phyloP scores from a whole-genome alignment of 148 eudicot species.

The Limonium bicolor region DNA sequence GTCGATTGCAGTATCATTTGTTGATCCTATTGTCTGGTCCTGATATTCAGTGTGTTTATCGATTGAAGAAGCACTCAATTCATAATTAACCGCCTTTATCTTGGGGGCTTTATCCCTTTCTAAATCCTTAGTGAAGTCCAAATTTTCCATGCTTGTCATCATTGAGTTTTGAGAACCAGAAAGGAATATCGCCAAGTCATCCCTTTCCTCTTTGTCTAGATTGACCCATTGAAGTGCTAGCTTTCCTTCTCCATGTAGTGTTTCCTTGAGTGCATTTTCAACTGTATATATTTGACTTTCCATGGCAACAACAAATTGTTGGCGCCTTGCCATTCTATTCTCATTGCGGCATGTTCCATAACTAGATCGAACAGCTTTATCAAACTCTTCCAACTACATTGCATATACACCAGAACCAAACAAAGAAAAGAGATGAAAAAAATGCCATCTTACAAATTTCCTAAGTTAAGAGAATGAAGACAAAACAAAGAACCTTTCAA shows the following conservation, averaged over 20 bases:
- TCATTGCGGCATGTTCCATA: constrained; percentile 49
- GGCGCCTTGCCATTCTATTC: constrained; percentile 43
- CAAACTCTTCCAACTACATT: constrained; percentile 81
- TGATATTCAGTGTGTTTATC: constrained; percentile 7
- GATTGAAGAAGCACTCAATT: constrained; percentile 10
- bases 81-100: constrained; percentile 13
- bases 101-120: constrained; percentile 9
- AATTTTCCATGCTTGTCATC: no score
- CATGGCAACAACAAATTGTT: constrained; percentile 62
- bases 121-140: constrained; percentile 8
- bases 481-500: neutral
- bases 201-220: constrained; percentile 71
- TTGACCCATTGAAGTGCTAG: constrained; percentile 65
- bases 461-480: no score
- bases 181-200: constrained; percentile 77
- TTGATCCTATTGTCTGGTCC: constrained; percentile 7
- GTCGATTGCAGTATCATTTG: constrained; percentile 19
- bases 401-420: neutral
- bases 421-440: no score
- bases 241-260: constrained; percentile 36
- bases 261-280: constrained; percentile 44
- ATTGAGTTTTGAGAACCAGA: constrained; percentile 41
- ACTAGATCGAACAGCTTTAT: constrained; percentile 56
- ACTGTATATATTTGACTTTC: constrained; percentile 57
- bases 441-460: no score